Conservation (phyloP, 352 stramenopile species). For the Globisporangium iwayamae region DNA sequence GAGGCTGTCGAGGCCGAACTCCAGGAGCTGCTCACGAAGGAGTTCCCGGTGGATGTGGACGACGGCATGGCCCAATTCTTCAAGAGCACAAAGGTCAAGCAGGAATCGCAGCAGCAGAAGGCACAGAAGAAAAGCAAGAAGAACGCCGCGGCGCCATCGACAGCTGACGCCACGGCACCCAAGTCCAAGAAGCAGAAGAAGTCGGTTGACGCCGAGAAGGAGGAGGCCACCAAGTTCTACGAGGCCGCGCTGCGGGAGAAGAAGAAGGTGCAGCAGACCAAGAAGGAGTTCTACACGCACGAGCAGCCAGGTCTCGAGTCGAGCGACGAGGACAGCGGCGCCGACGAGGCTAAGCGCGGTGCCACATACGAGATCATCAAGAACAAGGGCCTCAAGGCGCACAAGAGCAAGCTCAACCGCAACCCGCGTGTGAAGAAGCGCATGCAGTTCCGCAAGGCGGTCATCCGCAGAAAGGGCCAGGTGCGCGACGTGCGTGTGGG, state of each 20-base stretch:
- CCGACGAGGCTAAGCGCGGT: constrained; percentile 86
- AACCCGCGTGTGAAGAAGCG: constrained; percentile 99
- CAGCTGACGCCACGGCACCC: neutral
- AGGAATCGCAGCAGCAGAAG: constrained; percentile 17
- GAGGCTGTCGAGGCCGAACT: constrained; percentile 56
- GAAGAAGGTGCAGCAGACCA: constrained; percentile 47
- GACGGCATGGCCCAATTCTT: constrained; percentile 79
- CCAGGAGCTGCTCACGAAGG: constrained; percentile 60
- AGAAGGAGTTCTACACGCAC: constrained; percentile 80
- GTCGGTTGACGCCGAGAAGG: constrained; percentile 41
- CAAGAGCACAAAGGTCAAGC: constrained; percentile 14
- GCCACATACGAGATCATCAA: constrained; percentile 96
- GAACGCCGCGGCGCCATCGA: constrained; percentile 5
- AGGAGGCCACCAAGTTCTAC: constrained; percentile 76
- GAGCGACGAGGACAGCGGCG: constrained; percentile 63
- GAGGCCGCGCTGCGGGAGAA: constrained; percentile 53
- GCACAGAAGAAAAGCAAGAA: constrained; percentile 27
- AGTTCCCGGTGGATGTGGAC: constrained; percentile 46
- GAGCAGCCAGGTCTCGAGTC: constrained; percentile 47
- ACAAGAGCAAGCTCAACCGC: constrained; percentile 98
- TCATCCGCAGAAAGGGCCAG: constrained; percentile 96
- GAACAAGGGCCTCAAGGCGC: constrained; percentile 96
- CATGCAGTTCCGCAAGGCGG: constrained; percentile 96
- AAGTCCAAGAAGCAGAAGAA: constrained; percentile 50
- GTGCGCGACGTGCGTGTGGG: constrained; percentile 91